A percentile compares a stretch with the other conserved stretches of the same genome.
These are phyloP conservation scores for Echeveria elegans DNA, from an alignment of 164 flowering plant genomes.

Conservation along the genomic window DNA sequence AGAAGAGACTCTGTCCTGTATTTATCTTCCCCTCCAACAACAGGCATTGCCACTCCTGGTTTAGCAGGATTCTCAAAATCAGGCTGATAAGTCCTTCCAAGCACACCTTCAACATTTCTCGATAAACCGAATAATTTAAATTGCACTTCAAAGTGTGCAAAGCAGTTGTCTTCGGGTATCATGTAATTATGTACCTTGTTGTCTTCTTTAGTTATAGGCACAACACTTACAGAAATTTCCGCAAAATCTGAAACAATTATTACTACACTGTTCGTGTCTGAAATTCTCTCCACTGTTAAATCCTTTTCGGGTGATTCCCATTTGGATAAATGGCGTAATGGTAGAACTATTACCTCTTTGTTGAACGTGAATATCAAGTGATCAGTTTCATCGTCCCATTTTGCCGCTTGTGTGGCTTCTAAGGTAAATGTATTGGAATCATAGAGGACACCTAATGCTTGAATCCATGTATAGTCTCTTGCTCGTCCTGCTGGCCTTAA, in stretches of 20 bases:
- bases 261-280: constrained; percentile 27
- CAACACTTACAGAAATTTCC: constrained; percentile 37
- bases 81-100: constrained; percentile 64
- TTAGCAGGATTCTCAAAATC: constrained; percentile 60
- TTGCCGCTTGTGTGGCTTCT: constrained; percentile 32
- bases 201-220: constrained; percentile 36
- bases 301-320: constrained; percentile 35
- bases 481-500: constrained; percentile 46
- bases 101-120: constrained; percentile 59
- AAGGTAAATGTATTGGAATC: constrained; percentile 37
- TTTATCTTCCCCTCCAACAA: constrained; percentile 69
- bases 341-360: constrained; percentile 25
- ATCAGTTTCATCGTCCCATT: constrained; percentile 47
- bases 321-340: constrained; percentile 25
- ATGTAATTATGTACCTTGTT: constrained; percentile 45
- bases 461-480: constrained; percentile 75
- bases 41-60: constrained; percentile 71
- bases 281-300: constrained; percentile 26
- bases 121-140: constrained; percentile 54
- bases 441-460: constrained; percentile 61
- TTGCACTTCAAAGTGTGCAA: constrained; percentile 72
- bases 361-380: constrained; percentile 44
- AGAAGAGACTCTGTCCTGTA: constrained; percentile 51
- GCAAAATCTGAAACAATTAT: constrained; percentile 22
- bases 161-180: constrained; percentile 60